phyloP scores from a whole-genome alignment of 2,329 filamentous ascomycete genomes.

The Didymella arachidicola region DNA sequence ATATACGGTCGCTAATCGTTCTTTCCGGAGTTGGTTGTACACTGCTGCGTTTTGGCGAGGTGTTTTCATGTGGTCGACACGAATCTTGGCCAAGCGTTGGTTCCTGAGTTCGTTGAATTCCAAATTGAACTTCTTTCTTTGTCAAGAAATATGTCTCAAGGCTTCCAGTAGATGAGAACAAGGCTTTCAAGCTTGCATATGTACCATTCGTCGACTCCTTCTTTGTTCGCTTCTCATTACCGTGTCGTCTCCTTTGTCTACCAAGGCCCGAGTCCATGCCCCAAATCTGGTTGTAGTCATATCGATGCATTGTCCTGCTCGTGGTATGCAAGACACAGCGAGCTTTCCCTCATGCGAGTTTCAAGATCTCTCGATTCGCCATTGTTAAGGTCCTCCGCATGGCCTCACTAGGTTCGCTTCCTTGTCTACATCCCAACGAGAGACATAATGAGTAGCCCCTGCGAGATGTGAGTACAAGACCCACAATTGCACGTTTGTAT shows the following conservation, averaged over 20 bases:
- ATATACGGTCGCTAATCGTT: conserved; percentile 3
- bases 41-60: conserved; percentile 2
- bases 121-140: not conserved
- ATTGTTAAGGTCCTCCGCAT: not conserved
- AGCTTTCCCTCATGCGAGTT: not conserved
- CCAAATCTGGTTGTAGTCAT: not conserved
- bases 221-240: not conserved
- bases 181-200: conserved; percentile 2
- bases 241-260: not conserved
- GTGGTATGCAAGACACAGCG: not conserved
- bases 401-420: not conserved
- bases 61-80: not conserved
- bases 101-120: not conserved
- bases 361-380: not conserved
- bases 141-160: not conserved
- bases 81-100: not conserved
- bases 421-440: not conserved
- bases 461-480: not conserved
- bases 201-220: not conserved
- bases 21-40: not conserved
- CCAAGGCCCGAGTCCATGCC: not conserved
- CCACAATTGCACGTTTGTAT: not conserved
- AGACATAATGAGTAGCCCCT: not conserved
- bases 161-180: conserved; percentile 6
- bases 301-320: not conserved